Conservation (phyloP, 176 grass and related monocot species). For the Rhipidocladum racemiflorum region DNA sequence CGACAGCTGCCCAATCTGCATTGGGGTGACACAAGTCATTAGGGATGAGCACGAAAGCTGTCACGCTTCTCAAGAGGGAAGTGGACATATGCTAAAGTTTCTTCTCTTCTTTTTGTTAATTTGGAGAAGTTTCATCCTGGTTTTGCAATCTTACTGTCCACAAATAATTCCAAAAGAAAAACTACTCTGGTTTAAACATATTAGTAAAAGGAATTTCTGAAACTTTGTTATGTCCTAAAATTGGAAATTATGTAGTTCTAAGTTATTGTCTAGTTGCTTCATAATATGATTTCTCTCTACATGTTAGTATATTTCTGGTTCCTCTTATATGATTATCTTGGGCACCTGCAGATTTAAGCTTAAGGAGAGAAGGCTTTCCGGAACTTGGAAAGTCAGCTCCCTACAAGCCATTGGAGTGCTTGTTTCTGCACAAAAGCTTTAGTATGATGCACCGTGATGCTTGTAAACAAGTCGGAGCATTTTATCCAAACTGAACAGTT, state of each 20-base stretch:
- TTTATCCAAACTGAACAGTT: constrained; percentile 7
- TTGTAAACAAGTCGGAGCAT: not conserved
- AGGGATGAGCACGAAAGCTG: not conserved
- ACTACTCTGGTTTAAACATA: constrained; percentile 3
- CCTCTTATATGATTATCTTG: constrained; percentile 5
- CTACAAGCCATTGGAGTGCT: not conserved
- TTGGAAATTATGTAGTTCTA: not conserved
- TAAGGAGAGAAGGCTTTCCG: not conserved
- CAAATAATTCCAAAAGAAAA: not conserved
- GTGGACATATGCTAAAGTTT: not conserved
- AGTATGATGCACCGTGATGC: not conserved
- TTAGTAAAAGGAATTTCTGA: not conserved
- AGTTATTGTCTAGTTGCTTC: not conserved
- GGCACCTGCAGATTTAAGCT: not conserved
- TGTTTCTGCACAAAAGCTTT: constrained; percentile 20
- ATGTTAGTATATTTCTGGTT: not conserved
- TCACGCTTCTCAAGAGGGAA: constrained; percentile 19
- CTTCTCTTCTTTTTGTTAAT: not conserved
- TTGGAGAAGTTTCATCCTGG: not conserved
- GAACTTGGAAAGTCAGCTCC: not conserved
- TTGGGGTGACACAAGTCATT: constrained; percentile 28
- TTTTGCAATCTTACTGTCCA: not conserved
- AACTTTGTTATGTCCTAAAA: not conserved
- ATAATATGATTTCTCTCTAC: not conserved
- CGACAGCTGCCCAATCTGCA: constrained; percentile 89